phyloP scores from a whole-genome alignment of 2,329 filamentous ascomycete genomes.

The Aspergillus phoenicis region DNA sequence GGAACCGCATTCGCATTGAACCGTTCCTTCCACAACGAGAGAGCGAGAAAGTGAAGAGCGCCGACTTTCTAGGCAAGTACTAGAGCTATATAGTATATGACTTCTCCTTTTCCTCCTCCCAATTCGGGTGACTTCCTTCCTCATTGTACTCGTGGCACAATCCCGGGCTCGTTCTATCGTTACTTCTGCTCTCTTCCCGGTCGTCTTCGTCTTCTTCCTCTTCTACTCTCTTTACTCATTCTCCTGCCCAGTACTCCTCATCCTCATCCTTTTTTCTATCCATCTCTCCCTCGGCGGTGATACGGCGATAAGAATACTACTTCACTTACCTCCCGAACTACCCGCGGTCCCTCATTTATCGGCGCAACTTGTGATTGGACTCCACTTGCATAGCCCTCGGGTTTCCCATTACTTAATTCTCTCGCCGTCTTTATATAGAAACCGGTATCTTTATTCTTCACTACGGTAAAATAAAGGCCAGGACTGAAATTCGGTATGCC shows the following conservation, averaged over 20 bases:
- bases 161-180: conserved; percentile 1
- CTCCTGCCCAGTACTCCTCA: background rate
- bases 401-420: background rate
- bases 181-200: background rate
- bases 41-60: background rate
- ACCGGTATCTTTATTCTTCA: conserved; percentile 8
- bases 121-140: background rate
- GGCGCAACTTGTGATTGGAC: conserved; percentile 13
- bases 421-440: conserved; percentile 3
- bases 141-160: conserved; percentile 2
- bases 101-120: background rate
- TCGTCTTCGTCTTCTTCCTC: conserved; percentile 3
- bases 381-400: background rate
- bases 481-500: conserved; percentile 13
- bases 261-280: conserved; percentile 5
- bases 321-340: background rate
- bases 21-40: background rate
- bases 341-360: conserved; percentile 22
- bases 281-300: conserved; percentile 7
- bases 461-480: background rate
- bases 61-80: background rate
- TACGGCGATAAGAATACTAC: background rate
- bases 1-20: background rate
- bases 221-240: conserved; percentile 8
- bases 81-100: conserved; percentile 2